Base-by-base conservation (phyloP, 1,139 yeast species). In the Candida frijolesensis region DNA sequence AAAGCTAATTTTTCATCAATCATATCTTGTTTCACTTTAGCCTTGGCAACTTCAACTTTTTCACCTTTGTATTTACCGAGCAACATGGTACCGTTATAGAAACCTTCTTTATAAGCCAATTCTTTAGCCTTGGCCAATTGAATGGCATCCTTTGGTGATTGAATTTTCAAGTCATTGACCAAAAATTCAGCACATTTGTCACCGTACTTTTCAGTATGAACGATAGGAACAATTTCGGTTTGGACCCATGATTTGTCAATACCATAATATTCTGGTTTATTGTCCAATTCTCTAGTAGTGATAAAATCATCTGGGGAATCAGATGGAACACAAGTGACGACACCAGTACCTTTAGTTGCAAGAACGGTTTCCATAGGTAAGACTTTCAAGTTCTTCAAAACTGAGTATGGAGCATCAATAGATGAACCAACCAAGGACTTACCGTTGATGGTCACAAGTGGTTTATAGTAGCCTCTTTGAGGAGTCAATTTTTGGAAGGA, bases 321-420 rank as follows among this genome's bases (percentile, higher is more conserved):
- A 14, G 96, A 87, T 57, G 99, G 99, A 57, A 92, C 99, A 77
- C 97, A 95, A 12, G 98, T 94, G 53, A 95, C 99, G 42, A 94
- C 98, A 76, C 98, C 99, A 47, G 99, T 95, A 80, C 99, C 99
- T 77, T 95, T 94, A 53, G 85, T 79, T 41, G 96, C 96, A 68
- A 94, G 79, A 52, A 95, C 94, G 35, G 97, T 90, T 72, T 94
- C 98, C 99, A 94, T 94, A 59, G 99, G 99, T 61, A 94, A 80
- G 53, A 95, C 87, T 64, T 95, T 82, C 60, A 94, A 77, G 61
- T 88, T 84, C 51, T 83, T 76, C 67, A 84, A 76, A 16, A 78
- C 79, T 14, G 97, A 83, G 59, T 88, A 76, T 54, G 99, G 99
- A 34, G 99, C 96, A 59, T 78, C 73, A 61, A 95, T 88, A 71